Conservation (phyloP, 257 asterid species). For the Eustoma russellianum region DNA sequence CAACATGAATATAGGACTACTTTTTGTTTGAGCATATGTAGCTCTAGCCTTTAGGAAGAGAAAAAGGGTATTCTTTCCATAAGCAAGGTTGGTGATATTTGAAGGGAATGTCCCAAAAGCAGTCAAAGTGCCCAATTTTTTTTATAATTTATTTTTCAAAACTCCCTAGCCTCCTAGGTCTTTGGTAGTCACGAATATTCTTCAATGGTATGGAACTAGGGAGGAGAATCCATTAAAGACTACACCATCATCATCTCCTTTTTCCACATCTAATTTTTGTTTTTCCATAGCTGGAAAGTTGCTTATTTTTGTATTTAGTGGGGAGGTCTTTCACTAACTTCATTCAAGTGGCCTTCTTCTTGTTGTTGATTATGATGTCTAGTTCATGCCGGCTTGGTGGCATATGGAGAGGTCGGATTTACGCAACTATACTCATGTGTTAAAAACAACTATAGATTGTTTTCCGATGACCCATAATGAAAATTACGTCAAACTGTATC, state of each 20-base stretch:
- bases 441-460: too few relatives aligned
- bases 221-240: constrained; percentile 16
- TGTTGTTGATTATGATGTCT: background rate
- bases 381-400: background rate
- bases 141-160: background rate
- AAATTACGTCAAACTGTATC: too few relatives aligned
- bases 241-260: background rate
- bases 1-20: background rate
- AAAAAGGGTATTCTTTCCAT: background rate
- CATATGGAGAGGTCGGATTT: too few relatives aligned
- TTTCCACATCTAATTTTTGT: background rate
- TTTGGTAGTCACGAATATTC: constrained; percentile 14
- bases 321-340: constrained; percentile 4
- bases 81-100: constrained; percentile 1
- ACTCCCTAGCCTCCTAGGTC: constrained; percentile 8
- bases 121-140: constrained; percentile 42
- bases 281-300: background rate
- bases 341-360: background rate
- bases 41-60: background rate
- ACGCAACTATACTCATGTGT: too few relatives aligned
- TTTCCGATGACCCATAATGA: too few relatives aligned
- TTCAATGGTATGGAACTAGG: constrained; percentile 9
- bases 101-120: constrained; percentile 30
- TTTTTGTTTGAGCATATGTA: background rate
- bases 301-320: background rate